These are phyloP conservation scores for Ceratobasidium sp. DNA, from an alignment of 1,284 basidiomycete genomes.

Conservation along the genomic window DNA sequence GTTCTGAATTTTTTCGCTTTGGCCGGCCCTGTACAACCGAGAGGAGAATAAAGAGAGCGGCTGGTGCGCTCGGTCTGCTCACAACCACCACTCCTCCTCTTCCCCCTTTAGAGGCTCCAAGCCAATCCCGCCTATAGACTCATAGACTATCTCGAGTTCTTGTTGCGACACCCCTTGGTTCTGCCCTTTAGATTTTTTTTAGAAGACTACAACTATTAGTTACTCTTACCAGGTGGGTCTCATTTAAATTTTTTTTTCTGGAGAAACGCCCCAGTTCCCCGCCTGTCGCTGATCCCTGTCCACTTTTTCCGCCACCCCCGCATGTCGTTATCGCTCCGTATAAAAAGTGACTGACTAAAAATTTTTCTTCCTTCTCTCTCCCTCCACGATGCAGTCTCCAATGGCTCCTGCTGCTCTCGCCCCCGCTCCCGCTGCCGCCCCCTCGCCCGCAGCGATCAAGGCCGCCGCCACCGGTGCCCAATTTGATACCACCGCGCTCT, in stretches of 20 bases:
- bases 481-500: constrained; percentile 75
- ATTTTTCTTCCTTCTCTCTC: neutral
- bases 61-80: constrained; percentile 13
- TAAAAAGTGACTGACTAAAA: neutral
- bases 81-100: constrained; percentile 38
- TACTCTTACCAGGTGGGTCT: too few relatives aligned
- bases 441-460: constrained; percentile 58
- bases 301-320: constrained; percentile 4
- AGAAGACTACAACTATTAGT: neutral
- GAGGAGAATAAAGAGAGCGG: constrained; percentile 13
- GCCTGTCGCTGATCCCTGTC: neutral
- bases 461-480: constrained; percentile 47
- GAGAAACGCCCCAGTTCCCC: constrained; percentile 19
- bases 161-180: constrained; percentile 39
- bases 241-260: neutral
- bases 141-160: constrained; percentile 37
- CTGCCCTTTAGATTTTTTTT: constrained; percentile 4
- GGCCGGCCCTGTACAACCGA: constrained; percentile 33
- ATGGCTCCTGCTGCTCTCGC: constrained; percentile 50
- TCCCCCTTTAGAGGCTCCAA: constrained; percentile 41
- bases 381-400: too few relatives aligned
- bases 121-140: constrained; percentile 36
- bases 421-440: constrained; percentile 59
- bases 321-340: constrained; percentile 1
- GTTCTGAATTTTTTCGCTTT: constrained; percentile 13